A percentile compares a stretch with the other conserved stretches of the same genome.
These are phyloP conservation scores for Prunus fruticosa DNA, from an alignment of 306 rosid genomes.

Conservation along the genomic window DNA sequence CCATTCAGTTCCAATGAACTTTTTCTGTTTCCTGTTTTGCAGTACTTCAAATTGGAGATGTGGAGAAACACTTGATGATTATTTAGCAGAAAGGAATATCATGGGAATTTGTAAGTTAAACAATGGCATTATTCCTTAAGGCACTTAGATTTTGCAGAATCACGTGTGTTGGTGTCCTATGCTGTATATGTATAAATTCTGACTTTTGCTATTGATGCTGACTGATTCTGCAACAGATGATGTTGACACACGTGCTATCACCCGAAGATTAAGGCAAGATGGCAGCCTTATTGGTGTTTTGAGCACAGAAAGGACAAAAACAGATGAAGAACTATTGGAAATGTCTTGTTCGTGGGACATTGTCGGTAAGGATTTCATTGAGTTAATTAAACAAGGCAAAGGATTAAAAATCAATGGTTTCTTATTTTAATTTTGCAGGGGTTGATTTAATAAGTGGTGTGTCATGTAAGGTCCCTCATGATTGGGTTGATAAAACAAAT, in stretches of 20 bases:
- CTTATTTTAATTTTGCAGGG: conserved; percentile 47
- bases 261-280: conserved; percentile 87
- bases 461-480: conserved; percentile 75
- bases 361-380: conserved; percentile 63
- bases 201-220: conserved; percentile 19
- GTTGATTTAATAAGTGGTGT: conserved; percentile 93
- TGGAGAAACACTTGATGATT: conserved; percentile 60
- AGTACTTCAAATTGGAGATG: conserved; percentile 97
- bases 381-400: conserved; percentile 1
- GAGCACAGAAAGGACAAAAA: conserved; percentile 78
- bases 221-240: conserved; percentile 59
- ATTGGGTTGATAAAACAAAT: conserved; percentile 73
- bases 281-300: conserved; percentile 94
- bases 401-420: conserved; percentile 12
- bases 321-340: conserved; percentile 76
- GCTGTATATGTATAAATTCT: not conserved
- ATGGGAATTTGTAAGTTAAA: conserved; percentile 96
- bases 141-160: not conserved
- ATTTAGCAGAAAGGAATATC: conserved; percentile 75
- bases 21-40: conserved; percentile 25
- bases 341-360: conserved; percentile 88
- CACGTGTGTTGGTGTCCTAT: not conserved
- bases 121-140: not conserved
- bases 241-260: conserved; percentile 92
- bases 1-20: not conserved